Conservation (phyloP, 2,329 filamentous ascomycete species). For the Aureobasidium sp. region DNA sequence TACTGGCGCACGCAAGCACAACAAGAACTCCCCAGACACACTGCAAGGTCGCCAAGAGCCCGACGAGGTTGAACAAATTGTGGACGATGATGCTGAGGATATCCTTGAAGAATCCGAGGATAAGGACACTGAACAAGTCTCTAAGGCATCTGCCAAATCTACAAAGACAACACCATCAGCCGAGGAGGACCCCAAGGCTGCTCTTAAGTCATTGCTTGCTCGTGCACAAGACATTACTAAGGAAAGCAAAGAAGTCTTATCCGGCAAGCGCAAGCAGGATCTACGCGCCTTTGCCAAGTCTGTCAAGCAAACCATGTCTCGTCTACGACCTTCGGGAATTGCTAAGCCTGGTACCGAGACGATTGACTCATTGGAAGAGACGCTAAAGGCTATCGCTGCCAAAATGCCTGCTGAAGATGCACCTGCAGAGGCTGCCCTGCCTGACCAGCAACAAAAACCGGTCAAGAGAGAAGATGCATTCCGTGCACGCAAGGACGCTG, state of each 20-base stretch:
- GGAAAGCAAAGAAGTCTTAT: conserved; percentile 43
- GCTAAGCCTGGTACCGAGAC: conserved; percentile 17
- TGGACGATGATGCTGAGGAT: conserved; percentile 8
- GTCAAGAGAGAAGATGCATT: conserved; percentile 37
- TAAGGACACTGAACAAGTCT: conserved; percentile 18
- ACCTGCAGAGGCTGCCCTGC: conserved; percentile 8
- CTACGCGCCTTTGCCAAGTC: conserved; percentile 63
- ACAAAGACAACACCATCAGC: conserved; percentile 30
- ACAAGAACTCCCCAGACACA: conserved; percentile 18
- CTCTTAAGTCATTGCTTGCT: conserved; percentile 45
- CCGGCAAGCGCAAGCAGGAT: conserved; percentile 65
- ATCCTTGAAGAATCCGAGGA: conserved; percentile 15
- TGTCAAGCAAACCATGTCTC: conserved; percentile 54
- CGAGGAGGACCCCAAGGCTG: conserved; percentile 31
- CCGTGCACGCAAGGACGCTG: conserved; percentile 47
- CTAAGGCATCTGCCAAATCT: conserved; percentile 17
- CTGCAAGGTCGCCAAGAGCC: conserved; percentile 14
- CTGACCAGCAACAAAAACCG: conserved; percentile 18
- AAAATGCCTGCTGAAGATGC: conserved; percentile 35
- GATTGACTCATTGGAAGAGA: conserved; percentile 26
- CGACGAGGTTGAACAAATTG: conserved; percentile 10
- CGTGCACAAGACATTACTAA: conserved; percentile 54
- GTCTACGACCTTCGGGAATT: conserved; percentile 29
- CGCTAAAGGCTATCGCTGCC: conserved; percentile 28
- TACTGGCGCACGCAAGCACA: conserved; percentile 55